Evolutionary conservation across 1,284 basidiomycete species (phyloP), one percentile per base, ranked within the genome.

Genomic region (Farysia itapuensis): DNA sequence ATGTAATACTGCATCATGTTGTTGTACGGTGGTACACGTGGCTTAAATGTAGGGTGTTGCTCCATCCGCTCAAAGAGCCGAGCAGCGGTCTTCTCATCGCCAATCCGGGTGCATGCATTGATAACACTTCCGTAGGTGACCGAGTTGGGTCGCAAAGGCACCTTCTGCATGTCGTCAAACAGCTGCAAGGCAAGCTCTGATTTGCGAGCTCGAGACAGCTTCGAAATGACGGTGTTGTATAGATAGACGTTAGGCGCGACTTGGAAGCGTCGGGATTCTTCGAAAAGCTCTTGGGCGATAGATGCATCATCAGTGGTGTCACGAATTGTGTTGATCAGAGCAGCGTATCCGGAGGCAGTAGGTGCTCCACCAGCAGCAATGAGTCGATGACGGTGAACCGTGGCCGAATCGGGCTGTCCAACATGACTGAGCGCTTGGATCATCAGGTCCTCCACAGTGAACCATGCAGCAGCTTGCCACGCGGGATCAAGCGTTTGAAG

Each of bases 1-100:
- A 89, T 87, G 79, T 90, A 95, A 74, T 94, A 84, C 78, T 98
- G 95, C 84, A 98, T 96, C 93, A 99, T 96, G 28, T 89, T 96
- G 79, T 96, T 98, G 81, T 85, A 90, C 5, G 94, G 94, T 18
- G 95, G 94, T 1, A 95, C 86, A 6, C 92, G 83, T 7, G 93
- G 86, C 78, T 82, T 86, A 82, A 92, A 97, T 64, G 85, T 85
- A 21, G 79, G 81, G 63, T 86, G 82, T 30, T 77, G 61, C 7
- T 81, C 77, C 94, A 99, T 98, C 79, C 94, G 90, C 41, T 81
- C 77, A 78, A 95, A 97, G 39, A 97, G 79, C 12, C 81, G 80
- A 74, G 89, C 88, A 1, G 95, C 95, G 1, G 86, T 85, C 15
- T 82, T 80, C 15, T 85, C 84, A 77, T 98, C 93, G 4, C 95